Base-by-base conservation (phyloP, 2,329 filamentous ascomycete genomes). In the Penicillium sp. region DNA sequence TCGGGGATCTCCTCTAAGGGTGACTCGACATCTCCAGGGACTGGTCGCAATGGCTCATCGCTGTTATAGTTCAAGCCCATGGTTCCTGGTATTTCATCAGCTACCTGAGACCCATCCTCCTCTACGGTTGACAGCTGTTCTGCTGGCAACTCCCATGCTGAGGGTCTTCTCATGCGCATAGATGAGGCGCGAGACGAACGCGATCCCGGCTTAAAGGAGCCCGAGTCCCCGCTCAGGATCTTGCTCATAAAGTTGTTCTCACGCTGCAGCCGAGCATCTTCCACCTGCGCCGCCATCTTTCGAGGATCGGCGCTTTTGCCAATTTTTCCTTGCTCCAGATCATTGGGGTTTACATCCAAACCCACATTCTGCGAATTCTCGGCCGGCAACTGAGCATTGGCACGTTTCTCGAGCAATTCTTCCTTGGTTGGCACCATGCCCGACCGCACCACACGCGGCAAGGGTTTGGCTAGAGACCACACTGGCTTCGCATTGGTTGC, bases 381-480 rank as follows among this genome's bases (percentile, higher is more conserved):
- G 0, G 57, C 51, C 17, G 61, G 55, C 6, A 55, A 48, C 26
- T 62, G 57, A 0, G 61, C 47, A 25, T 56, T 61, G 7, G 40
- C 46, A 6, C 52, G 50, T 25, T 43, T 52, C 22, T 64, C 36
- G n/a, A 61, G 46, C 11, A 68, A 37, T 42, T 70, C 62, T 26
- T 63, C 60, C 39, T 57, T 56, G 0, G 67, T 67, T 0, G 70
- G 71, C 1, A 74, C 65, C 73, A 76, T 76, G 8, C 73, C 73
- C 13, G 69, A 62, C 25, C 74, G 64, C 35, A 76, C 63, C 0
- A 76, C 73, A 44, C 72, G 72, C 20, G 74, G 73, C 16, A 76
- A 52, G 5, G 74, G 73, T 47, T 74, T 72, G 3, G 71, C 73
- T 35, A 76, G 53, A 54, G 71, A 68, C 67, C 74, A 77, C 31